Percentiles rank a stretch among this genome's conserved stretches.
Conservation (phyloP, 2,329 filamentous ascomycete species). For the Coleophoma crateriformis region DNA sequence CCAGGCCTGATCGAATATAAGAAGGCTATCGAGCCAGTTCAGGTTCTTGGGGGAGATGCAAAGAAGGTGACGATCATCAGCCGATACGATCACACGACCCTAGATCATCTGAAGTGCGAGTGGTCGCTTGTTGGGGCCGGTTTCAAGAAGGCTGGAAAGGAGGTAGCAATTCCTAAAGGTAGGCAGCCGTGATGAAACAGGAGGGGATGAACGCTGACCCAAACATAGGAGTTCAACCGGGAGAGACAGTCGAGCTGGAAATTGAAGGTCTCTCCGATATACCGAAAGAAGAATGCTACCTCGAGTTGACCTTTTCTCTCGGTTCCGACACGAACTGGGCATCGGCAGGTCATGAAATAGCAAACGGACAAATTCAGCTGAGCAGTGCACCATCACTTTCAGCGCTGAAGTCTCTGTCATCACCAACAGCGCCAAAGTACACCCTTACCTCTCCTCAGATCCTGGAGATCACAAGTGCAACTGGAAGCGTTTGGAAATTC, state of each 20-base stretch:
- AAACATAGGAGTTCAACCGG: conserved; percentile 34
- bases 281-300: conserved; percentile 32
- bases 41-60: conserved; percentile 16
- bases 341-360: conserved; percentile 42
- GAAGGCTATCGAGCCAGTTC: conserved; percentile 34
- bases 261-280: conserved; percentile 10
- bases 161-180: conserved; percentile 36
- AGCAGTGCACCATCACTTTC: conserved; percentile 7
- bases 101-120: conserved; percentile 42
- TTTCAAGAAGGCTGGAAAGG: conserved; percentile 12
- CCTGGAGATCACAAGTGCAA: conserved; percentile 10
- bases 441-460: conserved; percentile 18
- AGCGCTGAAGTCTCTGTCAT: conserved; percentile 18
- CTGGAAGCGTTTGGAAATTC: conserved; percentile 34
- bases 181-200: conserved; percentile 6
- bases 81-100: conserved; percentile 46
- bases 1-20: conserved; percentile 35
- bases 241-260: conserved; percentile 7
- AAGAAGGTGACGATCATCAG: conserved; percentile 26
- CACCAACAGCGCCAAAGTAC: conserved; percentile 15
- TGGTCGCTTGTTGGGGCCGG: conserved; percentile 30
- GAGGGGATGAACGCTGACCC: neutral
- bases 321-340: conserved; percentile 44
- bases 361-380: conserved; percentile 42
- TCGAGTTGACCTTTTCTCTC: conserved; percentile 42